These are phyloP conservation scores for Neurospora sp. DNA, from an alignment of 495 filamentous ascomycete genomes.

Conservation along the genomic window DNA sequence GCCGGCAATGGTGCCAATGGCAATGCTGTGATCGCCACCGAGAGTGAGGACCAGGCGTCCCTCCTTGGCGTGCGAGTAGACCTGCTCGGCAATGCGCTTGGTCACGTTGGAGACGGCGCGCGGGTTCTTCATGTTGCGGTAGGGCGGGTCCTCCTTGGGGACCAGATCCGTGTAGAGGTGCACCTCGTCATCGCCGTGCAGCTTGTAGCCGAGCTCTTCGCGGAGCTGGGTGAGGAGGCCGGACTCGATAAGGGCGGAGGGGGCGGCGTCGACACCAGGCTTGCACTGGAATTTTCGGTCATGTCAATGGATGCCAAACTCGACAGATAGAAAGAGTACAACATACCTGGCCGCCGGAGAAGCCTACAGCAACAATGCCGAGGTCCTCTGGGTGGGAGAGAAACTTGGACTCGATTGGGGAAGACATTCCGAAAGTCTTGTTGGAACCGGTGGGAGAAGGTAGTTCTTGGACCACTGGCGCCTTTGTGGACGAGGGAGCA, in stretches of 20 bases:
- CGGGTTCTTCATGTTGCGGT: slow-evolving; percentile 89
- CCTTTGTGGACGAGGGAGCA: slow-evolving; percentile 1
- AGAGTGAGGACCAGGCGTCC: slow-evolving; percentile 88
- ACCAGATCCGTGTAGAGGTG: slow-evolving; percentile 74
- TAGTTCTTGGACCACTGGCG: background rate
- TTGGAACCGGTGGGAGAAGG: slow-evolving; percentile 8
- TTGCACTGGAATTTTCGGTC: slow-evolving; percentile 55
- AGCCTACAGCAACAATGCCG: slow-evolving; percentile 89
- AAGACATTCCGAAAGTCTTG: slow-evolving; percentile 30
- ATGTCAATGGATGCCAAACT: background rate
- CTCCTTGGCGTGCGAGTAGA: slow-evolving; percentile 75
- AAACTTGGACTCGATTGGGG: slow-evolving; percentile 61
- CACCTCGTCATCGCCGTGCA: slow-evolving; percentile 75
- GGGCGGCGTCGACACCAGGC: slow-evolving; percentile 84
- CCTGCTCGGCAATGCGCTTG: slow-evolving; percentile 64
- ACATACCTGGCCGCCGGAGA: slow-evolving; percentile 90
- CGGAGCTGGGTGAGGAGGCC: slow-evolving; percentile 78
- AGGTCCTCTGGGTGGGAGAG: slow-evolving; percentile 67
- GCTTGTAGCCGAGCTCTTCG: slow-evolving; percentile 76
- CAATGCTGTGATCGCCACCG: slow-evolving; percentile 93
- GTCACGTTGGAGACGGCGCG: slow-evolving; percentile 85
- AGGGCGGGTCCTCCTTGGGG: slow-evolving; percentile 62
- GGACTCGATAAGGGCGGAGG: slow-evolving; percentile 78
- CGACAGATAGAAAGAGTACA: background rate
- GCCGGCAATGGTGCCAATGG: slow-evolving; percentile 84